Evolutionary conservation across 352 stramenopile species (phyloP), one percentile per base, ranked within the genome.

Genomic region (Phytophthora ohioensis): DNA sequence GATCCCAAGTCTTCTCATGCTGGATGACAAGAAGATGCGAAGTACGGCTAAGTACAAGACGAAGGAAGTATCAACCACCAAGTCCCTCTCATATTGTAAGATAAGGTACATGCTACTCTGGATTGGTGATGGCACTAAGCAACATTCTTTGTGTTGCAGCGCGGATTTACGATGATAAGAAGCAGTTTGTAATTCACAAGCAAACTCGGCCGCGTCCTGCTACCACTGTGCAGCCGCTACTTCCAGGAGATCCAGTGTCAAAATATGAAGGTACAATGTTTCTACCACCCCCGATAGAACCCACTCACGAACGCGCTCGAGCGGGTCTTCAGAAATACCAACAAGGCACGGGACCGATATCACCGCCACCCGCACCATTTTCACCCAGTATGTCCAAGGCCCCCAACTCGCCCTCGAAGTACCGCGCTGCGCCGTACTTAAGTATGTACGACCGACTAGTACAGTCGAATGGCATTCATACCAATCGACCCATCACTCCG

Each of bases 81-180:
- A 84, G 53, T 91, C 87, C 0, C 61, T 94, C 4, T 94, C 87
- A n/a, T 94, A 93, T 34, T 84, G 87, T 92, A 82, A 62, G 81
- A 56, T 41, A 27, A 27, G 41, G 49, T 43, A 45, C 32, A 41
- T 34, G 17, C 5, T 32, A 32, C 12, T 13, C 27, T 6, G 1
- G 39, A n/a, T 38, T 45, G 17, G 5, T 57, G 13, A 32, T 27
- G 21, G 21, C 21, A 27, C 21, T 27, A 27, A 27, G 35, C n/a
- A 3, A n/a, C 2, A 27, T 41, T 45, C 7, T 21, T 45, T 17
- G 4, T 72, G 7, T 27, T 59, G 3, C 42, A 93, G 87, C 83
- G 41, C 81, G 85, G 11, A 73, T 94, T n/a, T 94, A 94, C 32
- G 85, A 91, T 38, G 83, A 92, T 52, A 94, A 91, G 59, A 92